Base-by-base conservation (phyloP, 805 yeast species). In the Metschnikowia shivogae region DNA sequence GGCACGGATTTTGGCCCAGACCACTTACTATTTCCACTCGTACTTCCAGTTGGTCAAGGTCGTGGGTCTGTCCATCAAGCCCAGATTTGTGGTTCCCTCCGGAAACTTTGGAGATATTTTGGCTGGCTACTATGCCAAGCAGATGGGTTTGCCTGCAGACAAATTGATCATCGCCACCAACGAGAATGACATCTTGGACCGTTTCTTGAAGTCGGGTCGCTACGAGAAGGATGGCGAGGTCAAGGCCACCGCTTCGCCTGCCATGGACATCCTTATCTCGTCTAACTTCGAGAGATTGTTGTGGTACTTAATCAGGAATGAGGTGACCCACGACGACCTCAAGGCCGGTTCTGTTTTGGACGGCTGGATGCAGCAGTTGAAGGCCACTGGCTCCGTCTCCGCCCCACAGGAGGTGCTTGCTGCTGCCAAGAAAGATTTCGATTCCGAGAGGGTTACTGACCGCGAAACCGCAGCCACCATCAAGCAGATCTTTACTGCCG, bases 41-140 rank as follows among this genome's bases (percentile, higher is more conserved):
- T 93, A 82, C 74, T 90, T 93, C 79, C 82, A 82, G 63, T 69
- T 86, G 45, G 54, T 66, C 46, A 80, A 76, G 53, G 68, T 65
- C 26, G 36, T 40, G 38, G 54, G 36, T 17, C 45, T 32, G 29
- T 33, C 46, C 28, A 40, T 46, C 42, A 78, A 78, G 56, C 80
- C 87, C 46, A 84, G 87, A 56, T 93, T 80, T 62, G 95, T 93
- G 36, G 99, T 93, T 37, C 99, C 99, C 55, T 86, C 95, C 47
- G 99, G 99, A 62, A 93, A 93, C 77, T 93, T 93, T 66, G 99
- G 99, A 64, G 99, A 93, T 64, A 90, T 93, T 49, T 79, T 93
- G 46, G 99, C 99, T 26, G 99, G 99, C 48, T 93, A 82, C 68
- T 93, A 80, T 64, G 98, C 99, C 42, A 81, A 84, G 64, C 78